Evolutionary conservation across 331 rosid genomes (phyloP).

Genomic region (Rosa hybrid): DNA sequence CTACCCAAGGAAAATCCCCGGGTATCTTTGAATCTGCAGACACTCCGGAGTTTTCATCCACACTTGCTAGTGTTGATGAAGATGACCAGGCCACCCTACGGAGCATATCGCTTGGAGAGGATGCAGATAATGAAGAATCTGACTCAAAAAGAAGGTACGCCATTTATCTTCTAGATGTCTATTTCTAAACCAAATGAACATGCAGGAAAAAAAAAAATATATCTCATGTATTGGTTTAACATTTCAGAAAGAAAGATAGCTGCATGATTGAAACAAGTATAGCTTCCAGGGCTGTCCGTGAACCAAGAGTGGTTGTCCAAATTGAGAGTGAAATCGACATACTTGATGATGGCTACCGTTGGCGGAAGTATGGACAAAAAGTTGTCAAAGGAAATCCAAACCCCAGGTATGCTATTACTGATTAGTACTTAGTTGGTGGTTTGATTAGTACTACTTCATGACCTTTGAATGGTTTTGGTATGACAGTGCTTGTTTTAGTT

Average conservation of each 20-base stretch:
- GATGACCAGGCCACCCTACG: conserved; percentile 59
- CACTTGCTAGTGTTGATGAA: conserved; percentile 55
- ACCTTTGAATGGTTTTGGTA: background rate
- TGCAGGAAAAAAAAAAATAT: background rate
- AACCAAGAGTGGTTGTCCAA: conserved; percentile 85
- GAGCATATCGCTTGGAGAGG: conserved; percentile 42
- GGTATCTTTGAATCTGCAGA: conserved; percentile 51
- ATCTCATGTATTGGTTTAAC: conserved; percentile 29
- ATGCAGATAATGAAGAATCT: conserved; percentile 59
- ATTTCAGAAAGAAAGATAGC: conserved; percentile 64
- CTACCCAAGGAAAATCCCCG: conserved; percentile 42
- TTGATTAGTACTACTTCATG: background rate
- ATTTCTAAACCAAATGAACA: conserved; percentile 5
- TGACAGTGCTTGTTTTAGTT: background rate
- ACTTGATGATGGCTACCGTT: conserved; percentile 92
- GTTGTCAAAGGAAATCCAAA: conserved; percentile 97
- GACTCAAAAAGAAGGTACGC: conserved; percentile 71
- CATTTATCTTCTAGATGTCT: conserved; percentile 8
- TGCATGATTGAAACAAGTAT: conserved; percentile 48
- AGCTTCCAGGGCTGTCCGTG: conserved; percentile 63
- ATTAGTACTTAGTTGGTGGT: background rate
- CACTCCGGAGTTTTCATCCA: conserved; percentile 68
- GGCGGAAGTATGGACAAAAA: conserved; percentile 95
- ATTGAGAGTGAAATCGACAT: conserved; percentile 77
- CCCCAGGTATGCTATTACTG: conserved; percentile 63